Evolutionary conservation across 768 basidiomycete species (phyloP), one percentile per base, ranked within the genome.

Genomic region (Pleurotus salmoneostramineus): DNA sequence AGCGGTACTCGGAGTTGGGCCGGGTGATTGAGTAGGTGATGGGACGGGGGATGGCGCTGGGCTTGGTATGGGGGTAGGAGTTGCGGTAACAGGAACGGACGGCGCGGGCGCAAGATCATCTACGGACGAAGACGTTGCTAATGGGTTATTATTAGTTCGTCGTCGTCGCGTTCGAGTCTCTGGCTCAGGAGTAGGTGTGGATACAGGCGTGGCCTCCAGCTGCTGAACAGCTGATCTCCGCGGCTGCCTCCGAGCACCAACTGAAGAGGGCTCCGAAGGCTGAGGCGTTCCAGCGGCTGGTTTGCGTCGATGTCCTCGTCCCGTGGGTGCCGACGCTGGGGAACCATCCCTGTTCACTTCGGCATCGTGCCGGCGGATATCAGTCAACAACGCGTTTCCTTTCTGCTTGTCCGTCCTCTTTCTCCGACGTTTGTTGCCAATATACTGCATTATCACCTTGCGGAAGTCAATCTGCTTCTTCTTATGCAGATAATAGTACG

Each of bases 401-500:
- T 89, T 91, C 74, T 87, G 86, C 74, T 88, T 91, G 52, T 82
- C 84, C 56, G 77, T 76, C 37, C 81, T 79, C 33, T 83, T 74
- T 52, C 87, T 78, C 63, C 80, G 82, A 44, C 88, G 80, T 65
- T 87, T 88, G 59, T 82, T 84, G 0, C 84, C 82, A 11, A 83
- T 87, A 61, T 83, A 81, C 63, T 81, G 82, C 48, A 84, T 74
- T 21, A 93, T 78, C 12, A 89, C 84, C 62, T 86, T 83, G 57
- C 91, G 84, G 72, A 94, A 95, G 72, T 95, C 89, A 66, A 95
- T 91, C 37, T 81, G 72, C 64, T 81, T 82, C 74, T 94, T 93
- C 80, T 98, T 98, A 74, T 95, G 91, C 51, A 96, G 76, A 70
- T 98, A 98, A 72, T 98, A 98, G 72, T 85, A 96, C 50, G 88